Percentiles rank a stretch among this genome's conserved stretches.
Evolutionary conservation across 1,284 basidiomycete species (phyloP).

Genomic region (Agroathelia rolfsii): DNA sequence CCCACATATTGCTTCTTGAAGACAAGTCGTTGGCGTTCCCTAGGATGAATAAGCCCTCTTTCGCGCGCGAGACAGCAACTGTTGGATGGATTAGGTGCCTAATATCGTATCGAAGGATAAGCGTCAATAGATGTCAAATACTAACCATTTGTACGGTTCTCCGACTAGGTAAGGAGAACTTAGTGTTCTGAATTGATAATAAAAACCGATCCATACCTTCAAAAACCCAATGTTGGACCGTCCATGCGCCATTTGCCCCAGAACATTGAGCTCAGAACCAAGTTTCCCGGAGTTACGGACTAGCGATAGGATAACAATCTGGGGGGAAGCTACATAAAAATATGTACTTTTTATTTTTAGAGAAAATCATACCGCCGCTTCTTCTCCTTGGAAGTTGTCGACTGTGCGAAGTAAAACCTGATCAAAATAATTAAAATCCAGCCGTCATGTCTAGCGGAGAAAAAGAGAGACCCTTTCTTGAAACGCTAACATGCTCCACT

Average conservation of each 20-base stretch:
- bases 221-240: constrained; percentile 57
- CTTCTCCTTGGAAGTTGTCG: constrained; percentile 71
- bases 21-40: constrained; percentile 51
- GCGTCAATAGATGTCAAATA: not conserved
- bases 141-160: constrained; percentile 46
- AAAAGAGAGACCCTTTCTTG: constrained; percentile 31
- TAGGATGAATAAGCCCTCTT: constrained; percentile 62
- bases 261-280: constrained; percentile 22
- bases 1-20: constrained; percentile 49
- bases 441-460: constrained; percentile 1
- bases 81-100: constrained; percentile 11
- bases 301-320: constrained; percentile 62
- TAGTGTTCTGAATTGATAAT: not conserved
- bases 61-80: constrained; percentile 69
- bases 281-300: constrained; percentile 53
- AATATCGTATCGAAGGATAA: not conserved
- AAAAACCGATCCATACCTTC: constrained; percentile 30
- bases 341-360: too few species aligned
- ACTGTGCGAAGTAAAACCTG: constrained; percentile 64
- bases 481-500: constrained; percentile 38
- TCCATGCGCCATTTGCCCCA: constrained; percentile 14
- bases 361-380: constrained; percentile 34
- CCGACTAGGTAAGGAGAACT: constrained; percentile 26
- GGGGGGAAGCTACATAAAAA: constrained; percentile 2
- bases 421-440: not conserved